Evolutionary conservation across 345 rosid species (phyloP).

Genomic region (Acer negundo): DNA sequence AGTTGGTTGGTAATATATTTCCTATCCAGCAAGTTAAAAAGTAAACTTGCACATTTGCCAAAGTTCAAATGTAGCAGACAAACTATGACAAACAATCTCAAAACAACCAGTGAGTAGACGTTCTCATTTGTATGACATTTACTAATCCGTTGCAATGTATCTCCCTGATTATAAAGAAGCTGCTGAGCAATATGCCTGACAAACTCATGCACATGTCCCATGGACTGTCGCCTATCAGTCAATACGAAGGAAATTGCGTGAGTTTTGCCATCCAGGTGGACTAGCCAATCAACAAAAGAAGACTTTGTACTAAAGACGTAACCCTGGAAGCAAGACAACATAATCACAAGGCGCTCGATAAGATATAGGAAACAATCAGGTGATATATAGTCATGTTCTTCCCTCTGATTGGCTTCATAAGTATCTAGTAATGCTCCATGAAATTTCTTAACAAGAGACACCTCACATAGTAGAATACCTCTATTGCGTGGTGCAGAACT

Average conservation of each 20-base stretch:
- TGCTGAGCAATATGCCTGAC: not conserved
- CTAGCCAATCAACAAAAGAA: slow-evolving; percentile 43
- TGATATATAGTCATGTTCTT: slow-evolving; percentile 31
- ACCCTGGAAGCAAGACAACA: slow-evolving; percentile 18
- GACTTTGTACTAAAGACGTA: slow-evolving; percentile 29
- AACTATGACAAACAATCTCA: slow-evolving; percentile 31
- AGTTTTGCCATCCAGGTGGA: slow-evolving; percentile 22
- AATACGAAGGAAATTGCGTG: not conserved
- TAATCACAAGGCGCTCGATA: slow-evolving; percentile 35
- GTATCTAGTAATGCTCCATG: slow-evolving; percentile 34
- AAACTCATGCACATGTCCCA: slow-evolving; percentile 2
- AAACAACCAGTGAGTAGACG: slow-evolving; percentile 22
- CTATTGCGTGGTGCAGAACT: not conserved
- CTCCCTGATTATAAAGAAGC: slow-evolving; percentile 17
- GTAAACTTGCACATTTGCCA: slow-evolving; percentile 11
- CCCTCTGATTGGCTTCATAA: slow-evolving; percentile 35
- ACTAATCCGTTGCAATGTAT: slow-evolving; percentile 32
- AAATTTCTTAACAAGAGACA: slow-evolving; percentile 16
- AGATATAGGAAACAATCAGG: slow-evolving; percentile 47
- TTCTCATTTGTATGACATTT: slow-evolving; percentile 8
- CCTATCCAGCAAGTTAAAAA: slow-evolving; percentile 18
- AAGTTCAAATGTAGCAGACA: slow-evolving; percentile 39
- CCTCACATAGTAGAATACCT: too few relatives aligned
- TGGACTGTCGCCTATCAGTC: not conserved
- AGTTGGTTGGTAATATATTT: slow-evolving; percentile 17